Conservation (phyloP, 2,329 filamentous ascomycete species). For the Cladophialophora immunda region DNA sequence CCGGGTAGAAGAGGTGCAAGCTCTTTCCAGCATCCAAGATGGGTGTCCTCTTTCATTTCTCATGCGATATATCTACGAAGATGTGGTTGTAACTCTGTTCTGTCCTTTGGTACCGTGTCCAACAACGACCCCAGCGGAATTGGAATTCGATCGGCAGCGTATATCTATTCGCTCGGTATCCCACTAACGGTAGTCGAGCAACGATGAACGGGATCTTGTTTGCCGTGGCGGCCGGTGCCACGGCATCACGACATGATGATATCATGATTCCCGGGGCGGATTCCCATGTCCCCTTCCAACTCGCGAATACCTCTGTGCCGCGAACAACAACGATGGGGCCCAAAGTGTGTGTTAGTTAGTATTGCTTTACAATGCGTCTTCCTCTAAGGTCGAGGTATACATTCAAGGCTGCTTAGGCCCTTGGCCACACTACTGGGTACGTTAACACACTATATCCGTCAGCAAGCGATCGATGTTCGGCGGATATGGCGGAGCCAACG, state of each 20-base stretch:
- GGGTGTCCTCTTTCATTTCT: not conserved
- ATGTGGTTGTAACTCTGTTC: not conserved
- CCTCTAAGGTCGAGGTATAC: not conserved
- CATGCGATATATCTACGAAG: not conserved
- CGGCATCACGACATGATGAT: not conserved
- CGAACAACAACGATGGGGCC: not conserved
- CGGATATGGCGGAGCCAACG: conserved; percentile 20
- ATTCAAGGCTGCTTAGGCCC: too few species aligned
- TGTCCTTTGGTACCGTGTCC: not conserved
- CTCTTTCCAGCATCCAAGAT: too few species aligned
- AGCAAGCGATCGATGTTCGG: not conserved
- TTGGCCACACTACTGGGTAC: too few species aligned
- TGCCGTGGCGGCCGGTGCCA: not conserved
- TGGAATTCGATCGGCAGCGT: not conserved
- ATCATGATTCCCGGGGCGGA: not conserved
- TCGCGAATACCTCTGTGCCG: not conserved
- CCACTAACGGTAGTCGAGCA: not conserved
- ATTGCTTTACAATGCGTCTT: not conserved
- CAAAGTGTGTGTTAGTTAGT: not conserved
- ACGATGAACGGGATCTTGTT: not conserved
- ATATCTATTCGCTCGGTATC: not conserved
- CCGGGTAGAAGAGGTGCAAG: not conserved
- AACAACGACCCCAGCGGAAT: not conserved
- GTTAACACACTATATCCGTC: not conserved
- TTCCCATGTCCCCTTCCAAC: not conserved